These are phyloP conservation scores for Hanseniaspora hatyaiensis DNA, from an alignment of 805 yeast species.

Conservation along the genomic window DNA sequence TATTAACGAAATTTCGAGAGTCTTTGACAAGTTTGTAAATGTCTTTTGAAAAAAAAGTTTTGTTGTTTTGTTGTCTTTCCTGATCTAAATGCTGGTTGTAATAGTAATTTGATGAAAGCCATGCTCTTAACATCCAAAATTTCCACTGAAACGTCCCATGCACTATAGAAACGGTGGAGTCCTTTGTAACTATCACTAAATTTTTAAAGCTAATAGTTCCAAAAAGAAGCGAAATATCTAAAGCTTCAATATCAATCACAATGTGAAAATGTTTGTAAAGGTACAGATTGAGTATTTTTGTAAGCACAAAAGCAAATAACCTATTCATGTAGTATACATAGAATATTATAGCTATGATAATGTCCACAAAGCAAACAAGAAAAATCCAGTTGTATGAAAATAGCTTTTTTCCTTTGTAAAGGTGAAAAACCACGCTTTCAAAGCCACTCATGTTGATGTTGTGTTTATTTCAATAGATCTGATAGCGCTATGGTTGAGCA, in stretches of 20 bases:
- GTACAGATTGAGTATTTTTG: conserved; percentile 39
- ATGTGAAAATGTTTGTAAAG: conserved; percentile 55
- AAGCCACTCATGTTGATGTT: background rate
- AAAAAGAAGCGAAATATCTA: conserved; percentile 67
- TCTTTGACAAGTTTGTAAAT: conserved; percentile 6
- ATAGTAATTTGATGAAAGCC: conserved; percentile 21
- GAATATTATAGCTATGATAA: conserved; percentile 48
- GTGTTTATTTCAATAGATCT: background rate
- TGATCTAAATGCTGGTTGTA: conserved; percentile 25
- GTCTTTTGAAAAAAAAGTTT: conserved; percentile 1
- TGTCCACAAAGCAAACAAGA: conserved; percentile 68
- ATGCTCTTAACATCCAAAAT: conserved; percentile 58
- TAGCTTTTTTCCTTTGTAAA: conserved; percentile 16
- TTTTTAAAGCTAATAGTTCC: conserved; percentile 75
- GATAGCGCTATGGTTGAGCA: no score
- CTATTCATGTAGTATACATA: conserved; percentile 70
- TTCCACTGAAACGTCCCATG: conserved; percentile 78
- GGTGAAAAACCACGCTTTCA: background rate
- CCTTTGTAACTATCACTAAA: conserved; percentile 57
- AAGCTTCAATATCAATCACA: conserved; percentile 55
- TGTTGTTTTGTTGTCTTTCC: conserved; percentile 39
- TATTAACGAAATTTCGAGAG: conserved; percentile 39
- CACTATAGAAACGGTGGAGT: conserved; percentile 58
- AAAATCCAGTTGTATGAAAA: conserved; percentile 55
- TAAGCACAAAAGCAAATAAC: conserved; percentile 47